These are phyloP conservation scores for Trapa incisa DNA, from an alignment of 345 rosid genomes.

Conservation along the genomic window DNA sequence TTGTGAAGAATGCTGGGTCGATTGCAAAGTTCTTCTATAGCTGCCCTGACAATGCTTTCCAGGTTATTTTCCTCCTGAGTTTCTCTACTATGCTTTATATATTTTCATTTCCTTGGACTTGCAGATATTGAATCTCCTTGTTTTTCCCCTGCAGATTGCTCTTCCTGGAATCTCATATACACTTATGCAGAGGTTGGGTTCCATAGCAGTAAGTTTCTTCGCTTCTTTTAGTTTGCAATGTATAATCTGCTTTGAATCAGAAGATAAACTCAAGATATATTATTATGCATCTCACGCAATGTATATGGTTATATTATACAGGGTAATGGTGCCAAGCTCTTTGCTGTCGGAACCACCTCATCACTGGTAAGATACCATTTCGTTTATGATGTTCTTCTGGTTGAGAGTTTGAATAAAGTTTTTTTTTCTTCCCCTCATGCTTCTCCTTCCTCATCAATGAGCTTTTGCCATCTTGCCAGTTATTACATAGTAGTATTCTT, in stretches of 20 bases:
- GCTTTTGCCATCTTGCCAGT: background rate
- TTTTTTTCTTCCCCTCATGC: background rate
- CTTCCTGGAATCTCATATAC: constrained; percentile 84
- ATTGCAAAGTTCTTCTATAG: constrained; percentile 48
- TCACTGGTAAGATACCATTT: constrained; percentile 9
- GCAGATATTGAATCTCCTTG: constrained; percentile 3
- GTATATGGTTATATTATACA: constrained; percentile 19
- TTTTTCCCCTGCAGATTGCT: constrained; percentile 47
- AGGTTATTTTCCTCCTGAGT: constrained; percentile 34
- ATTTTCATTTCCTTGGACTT: constrained; percentile 2
- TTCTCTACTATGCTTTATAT: constrained; percentile 16
- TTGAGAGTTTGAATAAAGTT: background rate
- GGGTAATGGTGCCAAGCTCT: constrained; percentile 90
- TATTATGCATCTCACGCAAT: background rate
- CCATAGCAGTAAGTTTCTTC: constrained; percentile 51
- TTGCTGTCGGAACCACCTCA: constrained; percentile 87
- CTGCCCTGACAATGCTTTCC: constrained; percentile 84
- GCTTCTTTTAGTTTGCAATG: background rate
- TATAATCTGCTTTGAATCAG: background rate
- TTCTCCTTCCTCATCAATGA: background rate
- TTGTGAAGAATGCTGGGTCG: constrained; percentile 37
- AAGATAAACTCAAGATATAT: background rate
- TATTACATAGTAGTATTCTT: background rate
- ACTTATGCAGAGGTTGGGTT: constrained; percentile 72
- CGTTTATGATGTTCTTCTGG: background rate